A percentile compares a stretch with the other conserved stretches of the same genome.
Evolutionary conservation across 1,284 basidiomycete genomes (phyloP).

Genomic region (Ganoderma sp.): DNA sequence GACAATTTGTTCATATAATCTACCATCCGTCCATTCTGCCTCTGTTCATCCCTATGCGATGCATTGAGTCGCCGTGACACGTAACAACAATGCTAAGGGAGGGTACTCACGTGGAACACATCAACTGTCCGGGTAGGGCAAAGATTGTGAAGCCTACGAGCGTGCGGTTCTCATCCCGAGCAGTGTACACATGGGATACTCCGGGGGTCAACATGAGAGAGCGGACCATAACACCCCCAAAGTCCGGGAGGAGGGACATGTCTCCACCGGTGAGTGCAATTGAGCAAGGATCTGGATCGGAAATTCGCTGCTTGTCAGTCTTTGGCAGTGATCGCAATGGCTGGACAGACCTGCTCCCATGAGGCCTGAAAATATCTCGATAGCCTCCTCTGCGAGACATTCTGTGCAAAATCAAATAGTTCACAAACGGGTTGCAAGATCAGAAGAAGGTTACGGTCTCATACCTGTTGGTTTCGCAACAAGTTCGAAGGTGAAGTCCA

Average conservation of each 20-base stretch:
- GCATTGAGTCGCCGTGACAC: not conserved
- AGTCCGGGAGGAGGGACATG: slow-evolving; percentile 16
- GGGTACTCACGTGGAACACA: slow-evolving; percentile 21
- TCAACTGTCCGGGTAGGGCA: slow-evolving; percentile 22
- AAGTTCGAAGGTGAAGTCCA: slow-evolving; percentile 8
- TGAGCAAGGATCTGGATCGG: slow-evolving; percentile 23
- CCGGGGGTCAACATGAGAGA: slow-evolving; percentile 23
- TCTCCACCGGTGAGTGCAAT: slow-evolving; percentile 29
- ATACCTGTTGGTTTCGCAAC: slow-evolving; percentile 13
- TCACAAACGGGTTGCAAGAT: not conserved
- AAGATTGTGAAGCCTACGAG: slow-evolving; percentile 29
- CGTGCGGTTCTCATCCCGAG: slow-evolving; percentile 23
- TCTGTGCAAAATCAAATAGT: not conserved
- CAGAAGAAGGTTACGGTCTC: not conserved
- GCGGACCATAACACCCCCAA: slow-evolving; percentile 27
- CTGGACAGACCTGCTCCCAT: slow-evolving; percentile 22
- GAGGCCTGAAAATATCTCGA: slow-evolving; percentile 19
- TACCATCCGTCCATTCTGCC: slow-evolving; percentile 18
- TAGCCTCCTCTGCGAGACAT: slow-evolving; percentile 21
- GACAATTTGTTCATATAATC: slow-evolving; percentile 26
- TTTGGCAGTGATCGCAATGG: not conserved
- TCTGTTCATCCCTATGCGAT: slow-evolving; percentile 28
- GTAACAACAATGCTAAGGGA: no score
- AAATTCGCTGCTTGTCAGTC: not conserved
- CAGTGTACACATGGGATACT: slow-evolving; percentile 23